Conservation (phyloP, 2,329 filamentous ascomycete species). For the Colletotrichum sp. region DNA sequence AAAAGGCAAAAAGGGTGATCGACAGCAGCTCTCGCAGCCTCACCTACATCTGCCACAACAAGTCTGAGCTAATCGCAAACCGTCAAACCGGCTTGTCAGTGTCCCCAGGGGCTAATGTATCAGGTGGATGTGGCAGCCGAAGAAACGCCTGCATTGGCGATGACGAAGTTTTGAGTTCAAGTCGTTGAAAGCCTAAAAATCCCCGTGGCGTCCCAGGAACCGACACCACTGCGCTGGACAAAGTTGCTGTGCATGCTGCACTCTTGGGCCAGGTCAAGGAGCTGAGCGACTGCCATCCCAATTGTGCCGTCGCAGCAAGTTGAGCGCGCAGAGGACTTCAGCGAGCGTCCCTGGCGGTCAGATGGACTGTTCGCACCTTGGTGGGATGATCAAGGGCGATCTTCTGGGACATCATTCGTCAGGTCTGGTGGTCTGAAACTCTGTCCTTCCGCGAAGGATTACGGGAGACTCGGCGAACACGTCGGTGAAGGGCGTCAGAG, state of each 20-base stretch:
- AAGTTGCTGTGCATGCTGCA: not conserved
- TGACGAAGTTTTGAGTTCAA: slow-evolving; percentile 15
- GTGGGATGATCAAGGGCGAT: slow-evolving; percentile 1
- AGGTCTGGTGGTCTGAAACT: not conserved
- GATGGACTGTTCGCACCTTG: not conserved
- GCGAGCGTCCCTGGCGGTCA: not conserved
- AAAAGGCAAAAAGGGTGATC: not conserved
- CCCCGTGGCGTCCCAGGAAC: not conserved
- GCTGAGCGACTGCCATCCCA: slow-evolving; percentile 17
- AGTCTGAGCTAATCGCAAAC: not conserved
- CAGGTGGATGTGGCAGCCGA: not conserved
- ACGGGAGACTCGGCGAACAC: not conserved
- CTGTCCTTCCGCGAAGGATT: not conserved
- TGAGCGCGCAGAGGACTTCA: not conserved
- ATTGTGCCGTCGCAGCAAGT: not conserved
- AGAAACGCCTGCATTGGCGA: not conserved
- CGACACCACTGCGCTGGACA: not conserved
- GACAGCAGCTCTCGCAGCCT: not conserved
- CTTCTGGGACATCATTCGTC: not conserved
- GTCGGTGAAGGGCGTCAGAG: not conserved
- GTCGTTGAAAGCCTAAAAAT: slow-evolving; percentile 11
- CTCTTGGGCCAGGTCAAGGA: not conserved
- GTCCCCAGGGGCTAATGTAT: slow-evolving; percentile 9
- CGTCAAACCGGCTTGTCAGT: not conserved
- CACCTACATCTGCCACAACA: not conserved